These are phyloP conservation scores for Achaetomium macrosporum DNA, from an alignment of 2,329 filamentous ascomycete genomes.

Conservation along the genomic window DNA sequence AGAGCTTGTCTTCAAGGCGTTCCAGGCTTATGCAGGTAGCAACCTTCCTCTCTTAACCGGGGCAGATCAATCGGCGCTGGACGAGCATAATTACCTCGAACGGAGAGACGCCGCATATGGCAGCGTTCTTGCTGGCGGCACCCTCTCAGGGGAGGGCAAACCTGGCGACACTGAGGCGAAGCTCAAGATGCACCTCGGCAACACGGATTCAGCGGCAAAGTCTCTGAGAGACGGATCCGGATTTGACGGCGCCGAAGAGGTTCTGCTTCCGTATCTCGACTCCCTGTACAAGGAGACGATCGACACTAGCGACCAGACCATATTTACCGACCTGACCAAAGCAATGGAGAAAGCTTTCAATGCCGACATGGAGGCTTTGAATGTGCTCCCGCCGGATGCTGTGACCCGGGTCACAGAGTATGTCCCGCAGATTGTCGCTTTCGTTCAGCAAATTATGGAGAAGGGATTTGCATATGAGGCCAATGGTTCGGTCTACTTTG, in stretches of 20 bases:
- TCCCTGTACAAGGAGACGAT: constrained; percentile 56
- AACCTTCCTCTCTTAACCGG: constrained; percentile 47
- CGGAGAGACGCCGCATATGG: constrained; percentile 49
- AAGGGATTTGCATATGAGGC: constrained; percentile 79
- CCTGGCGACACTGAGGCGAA: constrained; percentile 78
- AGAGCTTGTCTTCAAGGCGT: constrained; percentile 47
- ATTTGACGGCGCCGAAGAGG: constrained; percentile 54
- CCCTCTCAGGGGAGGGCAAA: constrained; percentile 50
- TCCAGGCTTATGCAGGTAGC: constrained; percentile 49
- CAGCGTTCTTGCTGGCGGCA: constrained; percentile 48
- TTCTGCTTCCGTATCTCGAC: constrained; percentile 80
- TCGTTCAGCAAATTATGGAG: constrained; percentile 74
- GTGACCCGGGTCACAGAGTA: constrained; percentile 91
- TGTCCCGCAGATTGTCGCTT: constrained; percentile 76
- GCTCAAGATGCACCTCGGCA: constrained; percentile 80
- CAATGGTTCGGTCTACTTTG: constrained; percentile 90
- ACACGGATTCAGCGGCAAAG: constrained; percentile 46
- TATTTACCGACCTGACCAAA: constrained; percentile 81
- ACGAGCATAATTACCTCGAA: constrained; percentile 44
- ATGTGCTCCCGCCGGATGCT: constrained; percentile 75
- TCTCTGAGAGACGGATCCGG: constrained; percentile 40
- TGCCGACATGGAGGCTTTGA: constrained; percentile 79
- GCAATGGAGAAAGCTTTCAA: constrained; percentile 85
- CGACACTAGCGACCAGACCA: constrained; percentile 57
- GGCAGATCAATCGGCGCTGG: constrained; percentile 33